Percentiles rank a stretch among this genome's conserved stretches.
Evolutionary conservation across 129 eudicot genomes (phyloP).

Genomic region (Tanacetum coccineum): DNA sequence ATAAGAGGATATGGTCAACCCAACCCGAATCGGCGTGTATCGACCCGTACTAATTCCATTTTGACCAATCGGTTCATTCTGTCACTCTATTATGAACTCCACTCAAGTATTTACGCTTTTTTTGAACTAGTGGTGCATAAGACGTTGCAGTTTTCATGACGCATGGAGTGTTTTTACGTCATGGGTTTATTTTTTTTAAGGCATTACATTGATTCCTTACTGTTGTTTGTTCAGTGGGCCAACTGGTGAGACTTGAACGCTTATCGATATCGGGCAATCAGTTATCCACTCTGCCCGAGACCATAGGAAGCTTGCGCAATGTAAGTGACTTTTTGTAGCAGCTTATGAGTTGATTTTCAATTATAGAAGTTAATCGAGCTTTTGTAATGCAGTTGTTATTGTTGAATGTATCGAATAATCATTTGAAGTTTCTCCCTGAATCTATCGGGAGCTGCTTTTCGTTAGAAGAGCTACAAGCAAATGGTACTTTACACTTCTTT

Average conservation of each 20-base stretch:
- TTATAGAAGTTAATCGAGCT: background rate
- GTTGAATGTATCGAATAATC: constrained; percentile 75
- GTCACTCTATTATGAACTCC: no score
- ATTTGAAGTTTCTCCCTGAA: constrained; percentile 82
- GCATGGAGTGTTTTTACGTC: background rate
- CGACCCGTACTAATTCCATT: no score
- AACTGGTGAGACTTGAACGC: constrained; percentile 87
- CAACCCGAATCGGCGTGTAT: no score
- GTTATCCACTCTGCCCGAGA: constrained; percentile 73
- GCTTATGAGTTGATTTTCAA: background rate
- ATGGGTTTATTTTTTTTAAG: background rate
- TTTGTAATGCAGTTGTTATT: constrained; percentile 71
- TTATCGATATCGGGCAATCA: constrained; percentile 75
- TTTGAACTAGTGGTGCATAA: background rate
- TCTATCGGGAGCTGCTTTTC: constrained; percentile 95
- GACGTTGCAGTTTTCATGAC: constrained; percentile 25
- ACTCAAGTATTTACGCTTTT: no score
- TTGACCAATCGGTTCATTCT: no score
- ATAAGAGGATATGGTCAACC: no score
- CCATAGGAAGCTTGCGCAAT: constrained; percentile 91
- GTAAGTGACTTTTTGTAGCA: constrained; percentile 44
- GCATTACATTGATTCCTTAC: constrained; percentile 1
- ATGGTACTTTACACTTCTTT: constrained; percentile 45
- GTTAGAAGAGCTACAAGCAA: constrained; percentile 92
- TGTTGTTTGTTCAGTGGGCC: constrained; percentile 68